phyloP scores from a whole-genome alignment of 2,329 filamentous ascomycete genomes.

The Aspergillus neotritici region DNA sequence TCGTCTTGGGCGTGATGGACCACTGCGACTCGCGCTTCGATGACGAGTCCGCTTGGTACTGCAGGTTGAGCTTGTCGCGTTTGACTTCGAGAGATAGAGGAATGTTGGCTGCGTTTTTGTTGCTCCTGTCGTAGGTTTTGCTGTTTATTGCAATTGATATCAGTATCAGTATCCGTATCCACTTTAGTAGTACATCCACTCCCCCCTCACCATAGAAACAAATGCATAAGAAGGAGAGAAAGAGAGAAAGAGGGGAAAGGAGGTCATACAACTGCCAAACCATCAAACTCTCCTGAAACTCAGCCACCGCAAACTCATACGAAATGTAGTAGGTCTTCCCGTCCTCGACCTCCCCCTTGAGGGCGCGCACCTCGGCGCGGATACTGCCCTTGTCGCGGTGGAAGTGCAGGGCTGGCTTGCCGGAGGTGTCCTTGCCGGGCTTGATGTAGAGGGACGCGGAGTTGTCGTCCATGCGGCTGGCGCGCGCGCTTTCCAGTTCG shows the following conservation, averaged over 20 bases:
- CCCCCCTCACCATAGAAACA: too few relatives aligned
- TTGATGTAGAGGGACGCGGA: slow-evolving; percentile 13
- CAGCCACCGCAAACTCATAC: slow-evolving; percentile 8
- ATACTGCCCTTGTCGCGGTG: slow-evolving; percentile 14
- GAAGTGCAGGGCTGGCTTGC: slow-evolving; percentile 9
- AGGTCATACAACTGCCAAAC: slow-evolving; percentile 11
- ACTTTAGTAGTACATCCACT: too few relatives aligned
- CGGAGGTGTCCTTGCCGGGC: slow-evolving; percentile 11
- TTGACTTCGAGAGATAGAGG: slow-evolving; percentile 11
- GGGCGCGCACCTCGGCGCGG: slow-evolving; percentile 13
- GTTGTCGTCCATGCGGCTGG: slow-evolving; percentile 6
- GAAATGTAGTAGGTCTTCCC: slow-evolving; percentile 12
- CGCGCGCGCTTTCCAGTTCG: slow-evolving; percentile 13
- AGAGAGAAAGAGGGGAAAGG: not conserved
- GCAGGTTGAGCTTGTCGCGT: slow-evolving; percentile 6
- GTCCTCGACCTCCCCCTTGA: slow-evolving; percentile 6
- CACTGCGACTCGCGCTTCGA: slow-evolving; percentile 6
- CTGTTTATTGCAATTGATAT: too few relatives aligned
- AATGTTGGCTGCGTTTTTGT: slow-evolving; percentile 9
- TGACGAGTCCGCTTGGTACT: slow-evolving; percentile 6
- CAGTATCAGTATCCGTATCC: too few relatives aligned
- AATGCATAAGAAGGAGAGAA: not conserved
- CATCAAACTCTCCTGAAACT: slow-evolving; percentile 9
- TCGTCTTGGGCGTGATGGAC: slow-evolving; percentile 1
- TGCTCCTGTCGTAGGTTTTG: slow-evolving; percentile 3